A percentile compares a stretch with the other conserved stretches of the same genome.
phyloP scores from a whole-genome alignment of 164 flowering plant species.

The Chimonanthus praecox region DNA sequence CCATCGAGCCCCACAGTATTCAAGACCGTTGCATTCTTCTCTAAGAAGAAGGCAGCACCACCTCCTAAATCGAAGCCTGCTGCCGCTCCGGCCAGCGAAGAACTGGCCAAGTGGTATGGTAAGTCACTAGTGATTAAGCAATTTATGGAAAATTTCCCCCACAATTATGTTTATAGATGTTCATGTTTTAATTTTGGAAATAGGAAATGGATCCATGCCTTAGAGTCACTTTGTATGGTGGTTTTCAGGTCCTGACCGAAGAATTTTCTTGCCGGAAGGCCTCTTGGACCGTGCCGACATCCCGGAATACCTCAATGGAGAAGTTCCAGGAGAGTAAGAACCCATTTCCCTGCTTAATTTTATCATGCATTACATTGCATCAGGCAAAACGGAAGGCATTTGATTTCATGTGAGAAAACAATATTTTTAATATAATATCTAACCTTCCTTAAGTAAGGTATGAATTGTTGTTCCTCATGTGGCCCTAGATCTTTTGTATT shows the following conservation, averaged over 20 bases:
- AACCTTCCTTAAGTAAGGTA: too few relatives aligned
- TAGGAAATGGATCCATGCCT: neutral
- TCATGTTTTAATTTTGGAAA: neutral
- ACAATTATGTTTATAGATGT: neutral
- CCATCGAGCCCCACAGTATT: conserved; percentile 41
- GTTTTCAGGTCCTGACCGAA: conserved; percentile 84
- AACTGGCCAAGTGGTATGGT: conserved; percentile 99
- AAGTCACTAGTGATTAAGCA: conserved; percentile 16
- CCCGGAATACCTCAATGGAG: conserved; percentile 93
- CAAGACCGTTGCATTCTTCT: conserved; percentile 82
- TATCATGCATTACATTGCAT: too few relatives aligned
- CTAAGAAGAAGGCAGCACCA: conserved; percentile 67
- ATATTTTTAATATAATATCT: too few relatives aligned
- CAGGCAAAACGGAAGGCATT: too few relatives aligned
- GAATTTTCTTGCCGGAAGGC: conserved; percentile 94
- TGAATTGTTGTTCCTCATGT: too few relatives aligned
- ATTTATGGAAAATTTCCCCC: neutral
- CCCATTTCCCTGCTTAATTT: neutral
- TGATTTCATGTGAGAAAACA: too few relatives aligned
- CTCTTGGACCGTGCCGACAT: conserved; percentile 87
- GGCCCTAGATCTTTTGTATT: too few relatives aligned
- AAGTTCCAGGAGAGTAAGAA: conserved; percentile 97
- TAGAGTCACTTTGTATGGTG: neutral
- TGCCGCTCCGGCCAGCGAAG: conserved; percentile 55
- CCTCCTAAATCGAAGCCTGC: conserved; percentile 45